These are phyloP conservation scores for Silene uniflora DNA, from an alignment of 148 eudicot species.

Conservation along the genomic window DNA sequence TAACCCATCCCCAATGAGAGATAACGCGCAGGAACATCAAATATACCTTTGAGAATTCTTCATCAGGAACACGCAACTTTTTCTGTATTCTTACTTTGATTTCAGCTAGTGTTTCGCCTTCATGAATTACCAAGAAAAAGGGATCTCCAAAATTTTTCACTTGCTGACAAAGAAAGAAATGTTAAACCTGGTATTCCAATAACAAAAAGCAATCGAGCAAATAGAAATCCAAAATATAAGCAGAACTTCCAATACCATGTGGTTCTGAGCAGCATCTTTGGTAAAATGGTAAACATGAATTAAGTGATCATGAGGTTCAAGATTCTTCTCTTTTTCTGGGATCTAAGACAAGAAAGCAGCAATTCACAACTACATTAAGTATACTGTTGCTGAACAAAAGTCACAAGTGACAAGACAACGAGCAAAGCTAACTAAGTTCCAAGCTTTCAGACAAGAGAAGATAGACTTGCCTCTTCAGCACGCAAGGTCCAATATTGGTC, in stretches of 20 bases:
- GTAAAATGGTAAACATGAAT: slow-evolving; percentile 96
- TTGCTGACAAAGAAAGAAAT: slow-evolving; percentile 45
- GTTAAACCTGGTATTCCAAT: background rate
- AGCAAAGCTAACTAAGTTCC: background rate
- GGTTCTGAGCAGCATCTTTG: slow-evolving; percentile 82
- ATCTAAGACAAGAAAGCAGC: slow-evolving; percentile 47
- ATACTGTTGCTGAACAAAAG: background rate
- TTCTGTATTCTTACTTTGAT: slow-evolving; percentile 76
- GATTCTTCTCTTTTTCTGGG: slow-evolving; percentile 93
- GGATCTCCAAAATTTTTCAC: slow-evolving; percentile 97
- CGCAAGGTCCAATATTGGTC: slow-evolving; percentile 82
- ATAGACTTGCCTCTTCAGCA: slow-evolving; percentile 68
- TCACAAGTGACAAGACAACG: slow-evolving; percentile 2
- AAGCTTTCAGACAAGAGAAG: slow-evolving; percentile 6
- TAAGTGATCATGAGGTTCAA: slow-evolving; percentile 73
- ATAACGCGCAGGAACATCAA: background rate
- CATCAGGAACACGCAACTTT: slow-evolving; percentile 78
- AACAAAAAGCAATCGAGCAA: background rate
- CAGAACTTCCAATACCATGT: slow-evolving; percentile 44
- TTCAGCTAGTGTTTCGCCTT: slow-evolving; percentile 84
- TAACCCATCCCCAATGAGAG: background rate
- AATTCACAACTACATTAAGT: background rate
- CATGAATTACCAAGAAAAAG: slow-evolving; percentile 79
- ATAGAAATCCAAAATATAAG: background rate
- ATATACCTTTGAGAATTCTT: slow-evolving; percentile 87